Conservation (phyloP, 129 eudicot genomes). For the Deinandra increscens region DNA sequence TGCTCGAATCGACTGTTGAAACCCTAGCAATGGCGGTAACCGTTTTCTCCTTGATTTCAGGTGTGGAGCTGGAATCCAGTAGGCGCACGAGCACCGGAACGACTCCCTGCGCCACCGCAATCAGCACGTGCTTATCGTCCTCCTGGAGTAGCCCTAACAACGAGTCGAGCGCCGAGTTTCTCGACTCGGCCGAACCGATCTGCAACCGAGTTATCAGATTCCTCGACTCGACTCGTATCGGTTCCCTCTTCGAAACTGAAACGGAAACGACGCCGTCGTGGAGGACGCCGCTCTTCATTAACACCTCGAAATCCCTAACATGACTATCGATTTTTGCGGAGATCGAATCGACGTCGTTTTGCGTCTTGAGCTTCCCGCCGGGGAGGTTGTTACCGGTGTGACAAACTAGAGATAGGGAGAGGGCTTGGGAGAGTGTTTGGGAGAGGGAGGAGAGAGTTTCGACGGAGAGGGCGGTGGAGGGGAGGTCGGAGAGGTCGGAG, state of each 20-base stretch:
- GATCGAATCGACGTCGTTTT: slow-evolving; percentile 72
- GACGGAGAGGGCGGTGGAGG: slow-evolving; percentile 38
- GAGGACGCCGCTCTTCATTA: slow-evolving; percentile 48
- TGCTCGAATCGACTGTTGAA: slow-evolving; percentile 58
- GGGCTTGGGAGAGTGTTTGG: slow-evolving; percentile 45
- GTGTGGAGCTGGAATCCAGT: slow-evolving; percentile 58
- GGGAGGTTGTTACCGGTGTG: slow-evolving; percentile 39
- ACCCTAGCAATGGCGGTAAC: slow-evolving; percentile 78
- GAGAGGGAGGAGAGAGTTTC: slow-evolving; percentile 54
- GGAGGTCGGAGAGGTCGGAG: slow-evolving; percentile 44
- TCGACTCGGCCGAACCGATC: slow-evolving; percentile 74
- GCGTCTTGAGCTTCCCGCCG: slow-evolving; percentile 79
- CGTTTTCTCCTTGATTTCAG: slow-evolving; percentile 66
- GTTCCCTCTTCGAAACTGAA: slow-evolving; percentile 34
- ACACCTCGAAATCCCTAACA: slow-evolving; percentile 52
- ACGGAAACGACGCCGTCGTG: slow-evolving; percentile 32
- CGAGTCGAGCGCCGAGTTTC: slow-evolving; percentile 64
- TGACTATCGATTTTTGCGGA: slow-evolving; percentile 49
- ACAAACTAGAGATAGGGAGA: slow-evolving; percentile 48
- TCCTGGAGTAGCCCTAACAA: slow-evolving; percentile 50
- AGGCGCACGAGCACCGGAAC: slow-evolving; percentile 71
- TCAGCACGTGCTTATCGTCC: slow-evolving; percentile 74
- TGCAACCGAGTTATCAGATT: slow-evolving; percentile 74
- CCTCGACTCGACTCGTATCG: slow-evolving; percentile 57
- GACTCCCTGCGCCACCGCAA: slow-evolving; percentile 84